A percentile compares a stretch with the other conserved stretches of the same genome.
These are phyloP conservation scores for Spathaspora arborariae DNA, from an alignment of 805 yeast genomes.

Conservation along the genomic window DNA sequence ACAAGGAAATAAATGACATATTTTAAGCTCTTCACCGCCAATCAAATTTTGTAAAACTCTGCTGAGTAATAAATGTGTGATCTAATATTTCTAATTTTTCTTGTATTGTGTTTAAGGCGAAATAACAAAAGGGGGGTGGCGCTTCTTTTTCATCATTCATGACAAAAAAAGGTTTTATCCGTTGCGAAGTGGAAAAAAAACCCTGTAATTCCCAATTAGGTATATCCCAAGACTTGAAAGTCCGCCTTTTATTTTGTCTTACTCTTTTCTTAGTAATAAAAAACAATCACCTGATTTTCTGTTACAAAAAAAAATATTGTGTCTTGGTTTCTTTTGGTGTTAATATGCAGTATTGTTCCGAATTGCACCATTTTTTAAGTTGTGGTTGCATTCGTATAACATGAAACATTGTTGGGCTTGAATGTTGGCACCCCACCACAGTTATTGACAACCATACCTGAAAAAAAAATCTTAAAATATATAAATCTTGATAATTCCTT, in stretches of 20 bases:
- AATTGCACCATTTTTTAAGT: not conserved
- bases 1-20: too few species aligned
- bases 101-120: not conserved
- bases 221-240: not conserved
- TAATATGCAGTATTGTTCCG: not conserved
- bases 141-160: not conserved
- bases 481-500: not conserved
- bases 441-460: not conserved
- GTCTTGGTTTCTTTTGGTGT: not conserved
- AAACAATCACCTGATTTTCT: not conserved
- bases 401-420: not conserved
- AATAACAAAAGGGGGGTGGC: too few species aligned
- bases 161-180: not conserved
- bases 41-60: not conserved
- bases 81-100: not conserved
- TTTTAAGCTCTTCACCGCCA: not conserved
- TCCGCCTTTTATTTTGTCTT: too few species aligned
- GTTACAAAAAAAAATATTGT: not conserved
- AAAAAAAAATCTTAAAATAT: not conserved
- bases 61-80: not conserved
- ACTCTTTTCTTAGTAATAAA: not conserved
- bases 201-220: not conserved
- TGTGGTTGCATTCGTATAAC: not conserved
- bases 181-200: not conserved
- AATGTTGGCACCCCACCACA: not conserved